phyloP scores from a whole-genome alignment of 177 flowering plant species.

The Vitis hybrid region DNA sequence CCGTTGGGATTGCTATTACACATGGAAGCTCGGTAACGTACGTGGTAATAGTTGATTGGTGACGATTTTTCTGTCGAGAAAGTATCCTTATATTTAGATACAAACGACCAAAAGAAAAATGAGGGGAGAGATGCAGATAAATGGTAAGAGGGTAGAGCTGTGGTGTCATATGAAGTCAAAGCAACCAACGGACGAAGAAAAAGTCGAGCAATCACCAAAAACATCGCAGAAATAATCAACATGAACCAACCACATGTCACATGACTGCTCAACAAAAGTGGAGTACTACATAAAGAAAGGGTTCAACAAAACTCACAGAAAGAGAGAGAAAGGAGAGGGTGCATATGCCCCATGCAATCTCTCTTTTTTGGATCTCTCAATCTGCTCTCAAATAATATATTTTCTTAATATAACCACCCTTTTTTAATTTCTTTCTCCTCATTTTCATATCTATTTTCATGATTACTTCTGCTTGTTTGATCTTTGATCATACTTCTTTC shows the following conservation, averaged over 20 bases:
- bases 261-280: neutral
- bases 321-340: conserved; percentile 18
- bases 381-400: too few species aligned
- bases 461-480: too few species aligned
- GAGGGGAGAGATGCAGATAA: neutral
- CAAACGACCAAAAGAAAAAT: too few species aligned
- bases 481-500: too few species aligned
- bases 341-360: conserved; percentile 18
- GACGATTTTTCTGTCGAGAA: too few species aligned
- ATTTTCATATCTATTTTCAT: neutral
- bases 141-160: too few species aligned
- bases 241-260: neutral
- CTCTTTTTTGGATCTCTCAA: conserved; percentile 39
- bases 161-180: conserved; percentile 1
- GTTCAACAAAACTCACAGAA: neutral
- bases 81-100: too few species aligned
- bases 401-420: neutral
- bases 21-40: too few species aligned
- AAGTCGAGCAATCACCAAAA: conserved; percentile 9
- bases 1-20: too few species aligned
- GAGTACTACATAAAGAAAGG: neutral
- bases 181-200: conserved; percentile 11
- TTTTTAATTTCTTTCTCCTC: conserved; percentile 6
- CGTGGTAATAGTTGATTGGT: too few species aligned
- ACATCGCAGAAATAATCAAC: neutral